Evolutionary conservation across 2,329 filamentous ascomycete genomes (phyloP), one percentile per base, ranked within the genome.

Genomic region (Aspergillus versicolor): DNA sequence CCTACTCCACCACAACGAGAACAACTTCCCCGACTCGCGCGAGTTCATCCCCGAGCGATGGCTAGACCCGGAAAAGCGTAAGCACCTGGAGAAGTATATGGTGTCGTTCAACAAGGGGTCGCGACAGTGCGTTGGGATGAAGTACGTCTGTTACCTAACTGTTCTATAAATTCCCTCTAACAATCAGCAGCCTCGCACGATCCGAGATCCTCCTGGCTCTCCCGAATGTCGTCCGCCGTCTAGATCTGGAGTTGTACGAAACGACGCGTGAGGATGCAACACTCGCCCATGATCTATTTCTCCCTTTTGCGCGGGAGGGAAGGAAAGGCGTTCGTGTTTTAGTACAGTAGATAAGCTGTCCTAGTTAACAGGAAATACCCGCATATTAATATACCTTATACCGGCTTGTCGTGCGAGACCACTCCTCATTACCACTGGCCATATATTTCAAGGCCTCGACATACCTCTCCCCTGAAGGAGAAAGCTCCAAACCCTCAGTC

Each of bases 101-200:
- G 69, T 78, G 7, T 61, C 71, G 0, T 79, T 79, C 53, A 70
- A 67, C 49, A 72, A 70, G 40, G 79, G 79, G 0, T 75, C 71
- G 2, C 67, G 79, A n/a, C 76, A 77, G 63, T 82, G 80, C 54
- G 66, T 78, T 12, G 80, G 80, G 11, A 77, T 77, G 37, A 79
- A 81, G 69, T 70, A 60, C 7, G 60, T 37, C 17, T 22, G 11
- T 15, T 11, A 8, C 15, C 7, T 4, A 22, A 22, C 5, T 37
- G 2, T 5, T 32, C 30, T 8, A 27, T 6, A 5, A 34, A 13
- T n/a, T 2, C 43, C 43, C 4, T 48, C 21, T 30, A 32, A 50
- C 27, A 43, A 19, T 9, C 5, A 3, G 38, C 24, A 74, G 71
- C 30, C 66, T 74, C 3, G 73, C 72, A 1, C 64, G 67, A 17